These are phyloP conservation scores for Mrakia blollopis DNA, from an alignment of 768 basidiomycete genomes.

Conservation along the genomic window DNA sequence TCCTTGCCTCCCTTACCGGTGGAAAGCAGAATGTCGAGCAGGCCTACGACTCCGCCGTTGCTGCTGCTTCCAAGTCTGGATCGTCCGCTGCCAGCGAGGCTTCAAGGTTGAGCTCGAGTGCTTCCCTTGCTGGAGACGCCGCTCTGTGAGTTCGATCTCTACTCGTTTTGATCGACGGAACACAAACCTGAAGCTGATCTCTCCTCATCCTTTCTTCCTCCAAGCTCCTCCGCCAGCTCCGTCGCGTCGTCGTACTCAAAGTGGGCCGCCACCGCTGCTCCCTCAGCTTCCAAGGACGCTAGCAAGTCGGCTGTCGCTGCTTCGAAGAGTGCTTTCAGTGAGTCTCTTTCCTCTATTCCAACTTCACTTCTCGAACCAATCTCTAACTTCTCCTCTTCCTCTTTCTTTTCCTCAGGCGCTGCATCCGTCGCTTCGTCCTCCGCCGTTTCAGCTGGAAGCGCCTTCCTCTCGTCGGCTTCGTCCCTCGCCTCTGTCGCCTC, in stretches of 20 bases:
- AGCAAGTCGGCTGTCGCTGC: too few species aligned
- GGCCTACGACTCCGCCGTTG: conserved; percentile 37
- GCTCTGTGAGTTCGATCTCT: conserved; percentile 27
- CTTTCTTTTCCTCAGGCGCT: not conserved
- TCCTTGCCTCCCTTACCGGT: conserved; percentile 45
- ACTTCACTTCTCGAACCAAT: conserved; percentile 40
- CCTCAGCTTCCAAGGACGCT: conserved; percentile 35
- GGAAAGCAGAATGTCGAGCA: conserved; percentile 36
- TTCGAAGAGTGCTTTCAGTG: conserved; percentile 12
- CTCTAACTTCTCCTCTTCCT: conserved; percentile 37
- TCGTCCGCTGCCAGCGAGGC: conserved; percentile 11
- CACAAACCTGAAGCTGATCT: not conserved
- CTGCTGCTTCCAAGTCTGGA: conserved; percentile 37
- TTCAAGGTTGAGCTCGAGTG: conserved; percentile 9
- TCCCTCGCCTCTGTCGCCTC: conserved; percentile 29
- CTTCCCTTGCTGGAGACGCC: conserved; percentile 28
- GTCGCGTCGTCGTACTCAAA: conserved; percentile 33
- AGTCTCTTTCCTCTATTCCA: too few species aligned
- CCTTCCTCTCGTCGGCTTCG: conserved; percentile 26
- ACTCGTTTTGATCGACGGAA: not conserved
- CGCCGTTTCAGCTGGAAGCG: conserved; percentile 39
- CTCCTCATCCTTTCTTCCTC: not conserved
- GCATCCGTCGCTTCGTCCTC: conserved; percentile 27
- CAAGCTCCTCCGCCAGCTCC: conserved; percentile 17
- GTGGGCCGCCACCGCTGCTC: conserved; percentile 35